Conservation (phyloP, 169 alveolate genomes). For the Babesia ovis region DNA sequence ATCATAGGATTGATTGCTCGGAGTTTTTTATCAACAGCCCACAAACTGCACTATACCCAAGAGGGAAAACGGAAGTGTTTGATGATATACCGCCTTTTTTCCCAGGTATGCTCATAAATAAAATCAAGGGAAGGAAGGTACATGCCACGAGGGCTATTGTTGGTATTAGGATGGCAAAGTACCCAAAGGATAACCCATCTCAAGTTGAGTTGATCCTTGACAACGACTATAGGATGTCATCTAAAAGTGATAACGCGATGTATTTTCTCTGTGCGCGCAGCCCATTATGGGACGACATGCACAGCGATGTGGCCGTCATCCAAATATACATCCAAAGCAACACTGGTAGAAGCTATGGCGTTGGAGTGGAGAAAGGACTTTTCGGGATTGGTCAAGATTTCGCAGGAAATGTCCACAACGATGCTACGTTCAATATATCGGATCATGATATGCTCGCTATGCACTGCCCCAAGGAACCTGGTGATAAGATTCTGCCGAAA, state of each 20-base stretch:
- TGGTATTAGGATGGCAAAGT: conserved; percentile 9
- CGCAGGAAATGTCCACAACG: not conserved
- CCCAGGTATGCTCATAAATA: conserved; percentile 10
- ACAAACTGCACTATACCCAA: not conserved
- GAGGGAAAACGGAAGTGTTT: conserved; percentile 1
- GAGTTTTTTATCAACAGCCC: conserved; percentile 12
- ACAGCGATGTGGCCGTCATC: conserved; percentile 30
- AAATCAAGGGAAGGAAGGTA: conserved; percentile 8
- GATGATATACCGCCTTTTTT: conserved; percentile 35
- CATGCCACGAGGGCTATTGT: conserved; percentile 25
- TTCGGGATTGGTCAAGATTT: not conserved
- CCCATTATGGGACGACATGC: conserved; percentile 17
- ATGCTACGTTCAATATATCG: conserved; percentile 24
- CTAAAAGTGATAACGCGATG: conserved; percentile 29
- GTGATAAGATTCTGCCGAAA: conserved; percentile 5
- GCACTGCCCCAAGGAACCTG: conserved; percentile 38
- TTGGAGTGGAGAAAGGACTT: conserved; percentile 6
- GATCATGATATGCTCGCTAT: conserved; percentile 17
- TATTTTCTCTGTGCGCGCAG: conserved; percentile 21
- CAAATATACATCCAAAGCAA: conserved; percentile 28
- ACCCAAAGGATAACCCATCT: not conserved
- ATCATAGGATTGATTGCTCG: conserved; percentile 4
- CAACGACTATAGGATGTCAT: conserved; percentile 5
- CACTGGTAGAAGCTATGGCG: conserved; percentile 21
- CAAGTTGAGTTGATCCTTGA: not conserved